Evolutionary conservation across 2,329 filamentous ascomycete genomes (phyloP), one percentile per base, ranked within the genome.

Genomic region (Chaetomiaceae sp.): DNA sequence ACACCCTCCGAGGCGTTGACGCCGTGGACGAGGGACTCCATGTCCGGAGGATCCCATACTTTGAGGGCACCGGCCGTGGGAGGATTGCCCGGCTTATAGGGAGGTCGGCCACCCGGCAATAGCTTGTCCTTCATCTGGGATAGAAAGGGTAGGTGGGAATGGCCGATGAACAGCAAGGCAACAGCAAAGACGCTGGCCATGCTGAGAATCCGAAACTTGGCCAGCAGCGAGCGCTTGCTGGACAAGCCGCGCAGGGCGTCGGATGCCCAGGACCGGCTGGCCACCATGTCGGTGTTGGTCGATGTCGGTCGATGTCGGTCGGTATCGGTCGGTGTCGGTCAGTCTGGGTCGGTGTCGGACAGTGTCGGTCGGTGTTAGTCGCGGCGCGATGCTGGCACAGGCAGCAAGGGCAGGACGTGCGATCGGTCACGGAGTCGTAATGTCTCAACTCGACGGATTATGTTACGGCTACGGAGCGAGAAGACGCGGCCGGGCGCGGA

Each of bases 1-100:
- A 43, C 19, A 15, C 33, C 41, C 0, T 43, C 41, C 10, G 32
- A 36, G 22, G 33, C 41, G 6, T 15, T n/a, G 11, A 27, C 22
- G 6, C 41, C 41, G 32, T 43, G 41, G 11, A 43, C 41, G 8
- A 43, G 41, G 33, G 33, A 20, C 12, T 43, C 41, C 41, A 43
- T 37, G 6, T 35, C 17, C 17, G 41, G 41, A 7, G 41, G 41
- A 6, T 14, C 33, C 41, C 41, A 43, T 3, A 36, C 27, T 17
- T 20, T 36, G 8, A 37, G 22, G 22, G 18, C 33, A 14, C 22
- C 14, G 7, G 41, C 32, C 6, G 9, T 9, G 22, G 22, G 22
- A 24, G 22, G 22, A 9, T 24, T 9, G 5, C 9, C 9, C 22
- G 22, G 22, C 9, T 9, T 9, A 9, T 24, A 24, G 6, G 22